Evolutionary conservation across 2,329 filamentous ascomycete species (phyloP).

Genomic region (Exophiala spinifera): DNA sequence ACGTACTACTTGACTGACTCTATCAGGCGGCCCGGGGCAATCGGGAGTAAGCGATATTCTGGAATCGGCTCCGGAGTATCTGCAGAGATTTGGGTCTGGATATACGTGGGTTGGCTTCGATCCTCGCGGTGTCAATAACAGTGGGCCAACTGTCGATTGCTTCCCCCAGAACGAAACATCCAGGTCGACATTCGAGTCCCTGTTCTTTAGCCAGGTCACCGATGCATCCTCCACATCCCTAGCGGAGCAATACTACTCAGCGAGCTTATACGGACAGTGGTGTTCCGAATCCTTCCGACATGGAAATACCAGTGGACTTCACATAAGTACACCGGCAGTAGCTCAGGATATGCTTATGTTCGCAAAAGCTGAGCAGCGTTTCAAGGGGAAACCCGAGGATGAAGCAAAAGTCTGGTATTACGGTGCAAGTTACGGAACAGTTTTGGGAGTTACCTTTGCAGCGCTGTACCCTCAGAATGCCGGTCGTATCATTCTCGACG

Average conservation of each 20-base stretch:
- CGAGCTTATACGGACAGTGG: neutral
- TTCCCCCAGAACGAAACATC: constrained; percentile 32
- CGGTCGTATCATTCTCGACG: neutral
- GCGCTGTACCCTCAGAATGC: neutral
- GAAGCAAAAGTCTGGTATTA: neutral
- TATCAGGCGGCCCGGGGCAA: constrained; percentile 4
- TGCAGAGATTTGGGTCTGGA: constrained; percentile 2
- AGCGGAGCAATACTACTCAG: neutral
- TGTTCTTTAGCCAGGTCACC: constrained; percentile 32
- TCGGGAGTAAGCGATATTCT: constrained; percentile 1
- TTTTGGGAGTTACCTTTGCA: neutral
- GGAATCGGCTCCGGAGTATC: neutral
- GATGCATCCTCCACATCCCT: constrained; percentile 40
- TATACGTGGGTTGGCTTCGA: constrained; percentile 48
- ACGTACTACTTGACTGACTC: neutral
- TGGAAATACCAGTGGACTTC: neutral
- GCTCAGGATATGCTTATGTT: neutral
- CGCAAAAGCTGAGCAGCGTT: neutral
- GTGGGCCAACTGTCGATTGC: constrained; percentile 40
- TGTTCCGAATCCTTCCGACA: neutral
- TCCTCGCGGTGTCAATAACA: constrained; percentile 44
- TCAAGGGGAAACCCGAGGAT: neutral
- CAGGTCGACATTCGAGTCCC: neutral
- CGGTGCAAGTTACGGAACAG: neutral
- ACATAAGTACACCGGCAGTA: neutral